phyloP scores from a whole-genome alignment of 1,284 basidiomycete genomes.

The Veloporphyrellus conicus region DNA sequence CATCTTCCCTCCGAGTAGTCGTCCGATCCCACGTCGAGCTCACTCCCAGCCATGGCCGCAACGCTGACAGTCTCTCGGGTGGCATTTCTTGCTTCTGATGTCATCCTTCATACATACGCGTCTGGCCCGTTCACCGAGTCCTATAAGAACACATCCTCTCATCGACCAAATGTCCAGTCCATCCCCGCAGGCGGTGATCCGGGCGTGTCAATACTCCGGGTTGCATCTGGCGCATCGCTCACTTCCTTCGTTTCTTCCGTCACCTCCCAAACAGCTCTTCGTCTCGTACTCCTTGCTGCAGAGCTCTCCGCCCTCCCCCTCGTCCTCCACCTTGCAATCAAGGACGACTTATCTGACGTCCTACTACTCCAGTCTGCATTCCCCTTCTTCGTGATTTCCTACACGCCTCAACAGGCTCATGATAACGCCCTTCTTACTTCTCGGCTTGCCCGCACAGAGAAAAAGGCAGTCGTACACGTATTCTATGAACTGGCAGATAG shows the following conservation, averaged over 20 bases:
- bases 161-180: conserved; percentile 38
- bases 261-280: conserved; percentile 35
- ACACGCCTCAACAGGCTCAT: conserved; percentile 62
- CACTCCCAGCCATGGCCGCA: conserved; percentile 27
- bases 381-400: conserved; percentile 61
- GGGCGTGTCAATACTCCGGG: conserved; percentile 48
- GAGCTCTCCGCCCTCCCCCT: conserved; percentile 45
- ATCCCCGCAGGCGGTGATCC: conserved; percentile 60
- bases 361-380: conserved; percentile 56
- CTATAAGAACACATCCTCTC: conserved; percentile 27
- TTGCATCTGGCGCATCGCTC: conserved; percentile 37
- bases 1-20: background rate
- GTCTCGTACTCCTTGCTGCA: conserved; percentile 45
- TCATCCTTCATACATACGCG: conserved; percentile 56
- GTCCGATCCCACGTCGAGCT: conserved; percentile 5
- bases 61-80: conserved; percentile 56
- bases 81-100: conserved; percentile 64
- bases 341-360: conserved; percentile 54
- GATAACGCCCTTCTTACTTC: conserved; percentile 72
- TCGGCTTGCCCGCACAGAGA: conserved; percentile 56
- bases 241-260: conserved; percentile 45
- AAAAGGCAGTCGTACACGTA: conserved; percentile 73
- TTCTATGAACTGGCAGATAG: conserved; percentile 50
- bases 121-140: conserved; percentile 36
- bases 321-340: conserved; percentile 48